Evolutionary conservation across 306 rosid species (phyloP).

Genomic region (Sindora glabra): DNA sequence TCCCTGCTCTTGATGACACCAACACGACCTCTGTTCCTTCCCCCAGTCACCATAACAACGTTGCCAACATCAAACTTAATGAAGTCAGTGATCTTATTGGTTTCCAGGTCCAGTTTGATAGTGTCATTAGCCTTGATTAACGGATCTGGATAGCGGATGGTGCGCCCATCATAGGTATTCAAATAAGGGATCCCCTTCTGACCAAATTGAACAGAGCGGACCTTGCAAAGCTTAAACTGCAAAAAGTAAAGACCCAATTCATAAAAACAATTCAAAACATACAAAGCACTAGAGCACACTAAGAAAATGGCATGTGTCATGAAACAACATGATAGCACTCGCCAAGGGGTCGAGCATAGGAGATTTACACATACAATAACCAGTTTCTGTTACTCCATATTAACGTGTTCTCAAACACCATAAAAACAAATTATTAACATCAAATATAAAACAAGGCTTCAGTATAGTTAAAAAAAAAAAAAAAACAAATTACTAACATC

Average conservation of each 20-base stretch:
- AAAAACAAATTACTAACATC: too few species aligned
- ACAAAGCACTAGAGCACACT: neutral
- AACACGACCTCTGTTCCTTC: conserved; percentile 68
- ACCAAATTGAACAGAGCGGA: conserved; percentile 61
- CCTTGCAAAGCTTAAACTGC: conserved; percentile 64
- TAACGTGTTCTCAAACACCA: too few species aligned
- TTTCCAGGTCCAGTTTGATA: conserved; percentile 63
- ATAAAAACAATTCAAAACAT: neutral
- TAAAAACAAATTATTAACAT: neutral
- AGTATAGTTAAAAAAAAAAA: too few species aligned
- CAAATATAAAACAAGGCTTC: neutral
- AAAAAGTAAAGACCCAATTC: neutral
- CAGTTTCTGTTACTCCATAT: neutral
- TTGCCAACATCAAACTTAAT: conserved; percentile 71
- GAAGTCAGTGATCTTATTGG: conserved; percentile 52
- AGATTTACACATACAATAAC: neutral
- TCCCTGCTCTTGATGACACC: conserved; percentile 70
- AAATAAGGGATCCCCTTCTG: conserved; percentile 63
- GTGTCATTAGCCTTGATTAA: conserved; percentile 75
- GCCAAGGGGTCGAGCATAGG: too few species aligned
- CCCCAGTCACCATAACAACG: conserved; percentile 74
- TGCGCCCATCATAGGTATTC: conserved; percentile 63
- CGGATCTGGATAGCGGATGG: conserved; percentile 76
- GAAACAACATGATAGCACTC: neutral
- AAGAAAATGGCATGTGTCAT: neutral